Conservation (phyloP, 2,329 filamentous ascomycete genomes). For the Penicillium sp. region DNA sequence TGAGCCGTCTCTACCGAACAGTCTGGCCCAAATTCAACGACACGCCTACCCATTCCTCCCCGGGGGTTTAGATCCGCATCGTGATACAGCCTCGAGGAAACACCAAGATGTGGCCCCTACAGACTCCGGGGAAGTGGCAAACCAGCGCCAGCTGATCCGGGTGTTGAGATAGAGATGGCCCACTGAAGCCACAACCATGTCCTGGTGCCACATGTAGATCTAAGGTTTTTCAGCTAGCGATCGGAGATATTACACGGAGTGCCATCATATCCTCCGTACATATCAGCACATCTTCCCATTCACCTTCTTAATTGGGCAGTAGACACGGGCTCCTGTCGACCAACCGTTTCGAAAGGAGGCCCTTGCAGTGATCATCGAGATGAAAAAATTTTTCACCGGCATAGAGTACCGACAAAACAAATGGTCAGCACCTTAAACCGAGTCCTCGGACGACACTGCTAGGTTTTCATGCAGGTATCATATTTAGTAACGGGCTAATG, state of each 20-base stretch:
- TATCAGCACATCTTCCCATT: not conserved
- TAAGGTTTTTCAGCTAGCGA: not conserved
- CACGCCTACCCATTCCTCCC: not conserved
- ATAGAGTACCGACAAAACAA: conserved; percentile 6
- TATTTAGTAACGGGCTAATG: conserved; percentile 27
- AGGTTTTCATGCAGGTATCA: conserved; percentile 16
- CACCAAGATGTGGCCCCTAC: conserved; percentile 15
- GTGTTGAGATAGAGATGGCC: conserved; percentile 4
- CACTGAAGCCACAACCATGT: conserved; percentile 5
- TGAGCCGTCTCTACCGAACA: conserved; percentile 19
- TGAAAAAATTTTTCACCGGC: conserved; percentile 19
- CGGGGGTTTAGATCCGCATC: conserved; percentile 4
- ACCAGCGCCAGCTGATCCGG: conserved; percentile 9
- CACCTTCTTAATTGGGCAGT: conserved; percentile 12
- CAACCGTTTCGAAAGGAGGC: conserved; percentile 3
- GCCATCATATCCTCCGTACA: not conserved
- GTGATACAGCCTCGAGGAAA: not conserved
- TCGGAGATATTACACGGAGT: not conserved
- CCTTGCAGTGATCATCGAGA: conserved; percentile 6
- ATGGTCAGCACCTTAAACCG: conserved; percentile 27
- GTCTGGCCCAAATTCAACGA: conserved; percentile 16
- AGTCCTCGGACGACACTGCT: conserved; percentile 2
- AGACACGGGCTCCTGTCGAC: not conserved
- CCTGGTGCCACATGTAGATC: conserved; percentile 2
- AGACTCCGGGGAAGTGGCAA: conserved; percentile 26